Conservation (phyloP, 495 filamentous ascomycete genomes). For the Mytilinidion resinicola region DNA sequence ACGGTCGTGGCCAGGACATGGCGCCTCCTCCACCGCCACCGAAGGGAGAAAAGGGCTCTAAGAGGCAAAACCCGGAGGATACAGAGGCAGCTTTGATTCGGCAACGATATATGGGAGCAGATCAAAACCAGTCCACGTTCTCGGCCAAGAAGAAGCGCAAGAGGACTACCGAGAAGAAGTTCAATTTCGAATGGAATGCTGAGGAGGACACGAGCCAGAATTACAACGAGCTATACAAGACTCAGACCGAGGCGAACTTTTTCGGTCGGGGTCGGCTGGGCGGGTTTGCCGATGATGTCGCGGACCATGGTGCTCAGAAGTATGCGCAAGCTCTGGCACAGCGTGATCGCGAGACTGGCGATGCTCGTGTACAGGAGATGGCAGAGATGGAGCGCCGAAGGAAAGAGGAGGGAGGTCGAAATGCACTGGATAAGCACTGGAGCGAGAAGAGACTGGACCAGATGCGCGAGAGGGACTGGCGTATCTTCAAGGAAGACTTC, state of each 20-base stretch:
- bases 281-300: conserved; percentile 73
- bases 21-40: conserved; percentile 47
- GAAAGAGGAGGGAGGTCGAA: conserved; percentile 68
- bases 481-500: conserved; percentile 99
- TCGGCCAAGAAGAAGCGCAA: conserved; percentile 95
- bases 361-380: conserved; percentile 68
- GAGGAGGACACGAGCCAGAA: conserved; percentile 92
- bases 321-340: conserved; percentile 74
- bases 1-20: conserved; percentile 49
- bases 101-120: conserved; percentile 87
- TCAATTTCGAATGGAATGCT: conserved; percentile 98
- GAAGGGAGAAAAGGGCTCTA: conserved; percentile 36
- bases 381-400: conserved; percentile 81
- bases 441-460: conserved; percentile 91
- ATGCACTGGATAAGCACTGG: conserved; percentile 84
- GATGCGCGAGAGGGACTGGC: conserved; percentile 98
- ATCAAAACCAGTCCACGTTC: conserved; percentile 80
- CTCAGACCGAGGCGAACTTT: conserved; percentile 66
- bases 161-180: conserved; percentile 91
- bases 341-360: conserved; percentile 74
- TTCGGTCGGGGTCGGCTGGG: conserved; percentile 76
- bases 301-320: conserved; percentile 59
- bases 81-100: conserved; percentile 71
- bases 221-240: conserved; percentile 82
- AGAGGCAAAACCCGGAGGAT: conserved; percentile 60